Base-by-base conservation (phyloP, 805 yeast species). In the Ogataea naganishii region DNA sequence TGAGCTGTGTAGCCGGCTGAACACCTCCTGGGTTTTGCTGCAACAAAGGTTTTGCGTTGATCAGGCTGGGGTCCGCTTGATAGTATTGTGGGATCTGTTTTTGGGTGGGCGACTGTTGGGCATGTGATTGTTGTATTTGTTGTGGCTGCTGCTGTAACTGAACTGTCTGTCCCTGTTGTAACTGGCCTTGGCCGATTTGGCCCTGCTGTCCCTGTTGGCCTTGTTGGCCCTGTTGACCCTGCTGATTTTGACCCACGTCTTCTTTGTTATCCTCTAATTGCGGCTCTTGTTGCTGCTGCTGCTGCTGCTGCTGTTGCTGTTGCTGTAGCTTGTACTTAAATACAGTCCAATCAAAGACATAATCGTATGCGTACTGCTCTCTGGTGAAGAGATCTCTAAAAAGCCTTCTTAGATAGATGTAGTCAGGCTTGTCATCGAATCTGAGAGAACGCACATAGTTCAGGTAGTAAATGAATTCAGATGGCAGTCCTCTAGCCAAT, bases 371-470 rank as follows among this genome's bases (percentile, higher is more conserved):
- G 56, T 85, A 89, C 35, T 84, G 83, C 54, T 89, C 89, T 41
- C 89, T 75, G 40, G 83, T 66, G 53, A 85, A 85, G 46, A 92
- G 66, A 51, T 88, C 96, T 49, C 96, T 75, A 60, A 89, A 81
- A 34, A 89, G 66, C 53, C 84, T 80, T 49, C 96, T 80, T 56
- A 89, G 68, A 53, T 80, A 89, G 26, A 76, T 69, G 56, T 92
- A 89, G 59, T 89, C 97, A 8, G 98, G 98, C 54, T 85, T 85
- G 56, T 92, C 97, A 49, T 89, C 97, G 49, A 92, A 89, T 40
- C 95, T 72, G 47, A 89, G 71, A 35, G 92, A 80, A 46, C 92
- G 82, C 35, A 92, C 81, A 55, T 92, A 92, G 46, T 78, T 75
- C 68, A 89, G 69, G 56, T 88, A 89, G 46, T 81, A 78, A 40